Evolutionary conservation across 108 stramenopile genomes (phyloP).

Genomic region (Mayamaea pseudoterrestris): DNA sequence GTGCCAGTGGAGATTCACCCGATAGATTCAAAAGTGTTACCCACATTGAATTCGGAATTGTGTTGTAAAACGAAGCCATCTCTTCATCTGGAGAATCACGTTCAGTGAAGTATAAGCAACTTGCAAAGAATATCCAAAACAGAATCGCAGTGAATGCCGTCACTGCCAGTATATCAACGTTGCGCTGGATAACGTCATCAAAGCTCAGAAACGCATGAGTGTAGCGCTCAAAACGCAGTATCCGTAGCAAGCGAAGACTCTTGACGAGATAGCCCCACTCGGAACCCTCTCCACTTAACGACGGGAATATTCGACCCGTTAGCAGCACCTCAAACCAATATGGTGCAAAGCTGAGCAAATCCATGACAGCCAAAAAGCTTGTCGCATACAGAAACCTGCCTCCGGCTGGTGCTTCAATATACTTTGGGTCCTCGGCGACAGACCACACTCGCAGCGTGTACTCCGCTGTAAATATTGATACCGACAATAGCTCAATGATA

Average conservation of each 20-base stretch:
- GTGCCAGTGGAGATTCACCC: slow-evolving; percentile 76
- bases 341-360: slow-evolving; percentile 61
- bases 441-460: slow-evolving; percentile 42
- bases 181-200: slow-evolving; percentile 56
- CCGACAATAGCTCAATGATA: slow-evolving; percentile 49
- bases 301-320: slow-evolving; percentile 15
- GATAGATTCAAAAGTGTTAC: slow-evolving; percentile 80
- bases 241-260: slow-evolving; percentile 43
- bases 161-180: slow-evolving; percentile 68
- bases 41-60: slow-evolving; percentile 88
- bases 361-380: slow-evolving; percentile 62
- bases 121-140: slow-evolving; percentile 73
- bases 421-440: slow-evolving; percentile 47
- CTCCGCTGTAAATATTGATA: slow-evolving; percentile 57
- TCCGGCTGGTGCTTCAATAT: slow-evolving; percentile 9
- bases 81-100: slow-evolving; percentile 70
- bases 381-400: slow-evolving; percentile 22
- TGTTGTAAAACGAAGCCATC: slow-evolving; percentile 67
- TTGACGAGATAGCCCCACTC: slow-evolving; percentile 27
- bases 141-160: slow-evolving; percentile 77
- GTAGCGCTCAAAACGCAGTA: slow-evolving; percentile 78
- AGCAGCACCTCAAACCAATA: slow-evolving; percentile 47
- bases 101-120: slow-evolving; percentile 71
- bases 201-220: slow-evolving; percentile 54
- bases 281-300: slow-evolving; percentile 3